These are phyloP conservation scores for Fonsecaea multimorphosa DNA, from an alignment of 2,329 filamentous ascomycete species.

Conservation along the genomic window DNA sequence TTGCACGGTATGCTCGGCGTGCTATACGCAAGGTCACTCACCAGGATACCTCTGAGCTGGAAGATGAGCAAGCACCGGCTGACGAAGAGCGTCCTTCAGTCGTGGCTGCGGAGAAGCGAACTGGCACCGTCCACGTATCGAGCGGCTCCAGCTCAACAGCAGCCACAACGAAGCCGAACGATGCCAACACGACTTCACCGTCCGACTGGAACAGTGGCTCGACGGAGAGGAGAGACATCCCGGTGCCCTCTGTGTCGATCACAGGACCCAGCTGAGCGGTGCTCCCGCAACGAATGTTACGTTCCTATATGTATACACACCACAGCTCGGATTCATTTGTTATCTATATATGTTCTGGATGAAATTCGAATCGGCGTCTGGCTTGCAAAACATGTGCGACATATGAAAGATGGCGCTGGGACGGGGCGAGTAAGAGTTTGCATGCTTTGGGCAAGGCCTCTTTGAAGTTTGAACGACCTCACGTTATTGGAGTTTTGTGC, in stretches of 20 bases:
- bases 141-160: neutral
- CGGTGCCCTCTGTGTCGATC: slow-evolving; percentile 29
- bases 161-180: neutral
- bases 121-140: neutral
- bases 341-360: neutral
- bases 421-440: neutral
- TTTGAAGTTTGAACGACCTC: neutral
- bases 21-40: slow-evolving; percentile 30
- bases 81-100: slow-evolving; percentile 26
- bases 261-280: slow-evolving; percentile 28
- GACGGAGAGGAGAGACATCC: slow-evolving; percentile 9
- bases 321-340: neutral
- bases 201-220: neutral
- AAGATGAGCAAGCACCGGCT: slow-evolving; percentile 19
- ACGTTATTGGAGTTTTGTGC: neutral
- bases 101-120: slow-evolving; percentile 4
- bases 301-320: neutral
- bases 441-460: neutral
- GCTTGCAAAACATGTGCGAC: neutral
- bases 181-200: neutral
- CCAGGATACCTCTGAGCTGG: slow-evolving; percentile 24
- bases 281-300: neutral
- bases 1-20: slow-evolving; percentile 37
- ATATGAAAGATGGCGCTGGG: neutral
- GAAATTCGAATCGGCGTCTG: neutral